A percentile compares a stretch with the other conserved stretches of the same genome.
phyloP scores from a whole-genome alignment of 2,329 filamentous ascomycete species.

The Talaromyces amestolkiae region DNA sequence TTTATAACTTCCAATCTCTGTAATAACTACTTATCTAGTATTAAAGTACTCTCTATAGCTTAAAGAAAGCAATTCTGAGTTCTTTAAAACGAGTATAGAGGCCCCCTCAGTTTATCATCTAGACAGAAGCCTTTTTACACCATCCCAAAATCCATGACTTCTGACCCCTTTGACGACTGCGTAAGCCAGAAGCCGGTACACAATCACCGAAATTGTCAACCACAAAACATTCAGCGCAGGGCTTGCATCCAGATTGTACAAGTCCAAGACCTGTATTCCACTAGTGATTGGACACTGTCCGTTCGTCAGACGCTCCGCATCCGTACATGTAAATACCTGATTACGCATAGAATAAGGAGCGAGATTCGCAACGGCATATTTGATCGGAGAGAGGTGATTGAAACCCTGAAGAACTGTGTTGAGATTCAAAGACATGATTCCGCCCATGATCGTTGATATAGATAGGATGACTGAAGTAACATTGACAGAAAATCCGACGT shows the following conservation, averaged over 20 bases:
- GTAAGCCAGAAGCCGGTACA: slow-evolving; percentile 60
- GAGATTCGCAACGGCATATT: slow-evolving; percentile 66
- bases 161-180: slow-evolving; percentile 32
- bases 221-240: slow-evolving; percentile 61
- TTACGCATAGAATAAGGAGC: slow-evolving; percentile 63
- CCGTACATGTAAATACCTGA: slow-evolving; percentile 63
- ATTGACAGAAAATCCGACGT: slow-evolving; percentile 75
- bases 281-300: slow-evolving; percentile 64
- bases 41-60: too few relatives aligned
- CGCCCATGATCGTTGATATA: slow-evolving; percentile 68
- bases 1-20: too few relatives aligned
- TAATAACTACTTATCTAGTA: too few relatives aligned
- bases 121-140: background rate
- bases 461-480: slow-evolving; percentile 68
- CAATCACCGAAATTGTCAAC: slow-evolving; percentile 61
- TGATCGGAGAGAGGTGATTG: slow-evolving; percentile 70
- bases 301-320: slow-evolving; percentile 56
- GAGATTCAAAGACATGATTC: slow-evolving; percentile 68
- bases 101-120: background rate
- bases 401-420: slow-evolving; percentile 63
- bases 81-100: too few relatives aligned
- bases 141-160: slow-evolving; percentile 22
- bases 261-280: slow-evolving; percentile 63
- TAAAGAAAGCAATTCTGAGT: too few relatives aligned
- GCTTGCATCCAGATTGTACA: slow-evolving; percentile 66